Percentiles rank a stretch among this genome's conserved stretches.
Conservation (phyloP, 805 yeast genomes). For the Metschnikowia borealis region DNA sequence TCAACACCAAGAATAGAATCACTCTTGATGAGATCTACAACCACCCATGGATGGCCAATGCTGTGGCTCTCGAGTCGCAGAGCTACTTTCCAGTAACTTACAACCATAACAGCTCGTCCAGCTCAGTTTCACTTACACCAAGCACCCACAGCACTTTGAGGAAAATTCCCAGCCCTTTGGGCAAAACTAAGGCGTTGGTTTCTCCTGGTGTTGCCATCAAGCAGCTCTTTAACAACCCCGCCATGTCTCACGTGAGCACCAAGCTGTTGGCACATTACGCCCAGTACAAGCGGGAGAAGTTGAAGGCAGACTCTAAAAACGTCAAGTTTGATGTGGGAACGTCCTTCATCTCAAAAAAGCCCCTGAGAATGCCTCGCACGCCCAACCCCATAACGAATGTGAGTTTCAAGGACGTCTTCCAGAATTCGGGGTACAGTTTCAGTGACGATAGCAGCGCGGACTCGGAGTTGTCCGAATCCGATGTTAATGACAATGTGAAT, state of each 20-base stretch:
- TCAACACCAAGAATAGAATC: conserved; percentile 64
- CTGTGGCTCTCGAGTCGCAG: conserved; percentile 10
- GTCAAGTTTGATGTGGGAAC: conserved; percentile 21
- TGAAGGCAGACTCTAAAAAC: conserved; percentile 10
- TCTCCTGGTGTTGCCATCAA: conserved; percentile 31
- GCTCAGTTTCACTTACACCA: background rate
- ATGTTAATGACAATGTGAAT: background rate
- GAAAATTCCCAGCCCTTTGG: conserved; percentile 8
- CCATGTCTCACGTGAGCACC: conserved; percentile 27
- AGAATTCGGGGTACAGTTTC: background rate
- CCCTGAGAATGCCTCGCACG: conserved; percentile 36
- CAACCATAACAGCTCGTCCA: background rate
- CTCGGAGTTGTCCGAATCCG: conserved; percentile 11
- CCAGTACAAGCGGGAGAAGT: conserved; percentile 12
- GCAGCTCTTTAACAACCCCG: conserved; percentile 42
- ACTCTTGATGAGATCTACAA: conserved; percentile 66
- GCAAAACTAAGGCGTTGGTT: conserved; percentile 11
- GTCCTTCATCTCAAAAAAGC: conserved; percentile 6
- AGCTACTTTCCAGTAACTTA: conserved; percentile 16
- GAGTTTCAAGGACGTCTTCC: conserved; percentile 31
- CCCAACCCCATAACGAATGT: conserved; percentile 33
- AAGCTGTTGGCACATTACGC: conserved; percentile 14
- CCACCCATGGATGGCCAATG: conserved; percentile 66
- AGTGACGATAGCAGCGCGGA: conserved; percentile 11
- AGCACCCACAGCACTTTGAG: conserved; percentile 7